Base-by-base conservation (phyloP, 495 filamentous ascomycete genomes). In the Bombardia bombarda region DNA sequence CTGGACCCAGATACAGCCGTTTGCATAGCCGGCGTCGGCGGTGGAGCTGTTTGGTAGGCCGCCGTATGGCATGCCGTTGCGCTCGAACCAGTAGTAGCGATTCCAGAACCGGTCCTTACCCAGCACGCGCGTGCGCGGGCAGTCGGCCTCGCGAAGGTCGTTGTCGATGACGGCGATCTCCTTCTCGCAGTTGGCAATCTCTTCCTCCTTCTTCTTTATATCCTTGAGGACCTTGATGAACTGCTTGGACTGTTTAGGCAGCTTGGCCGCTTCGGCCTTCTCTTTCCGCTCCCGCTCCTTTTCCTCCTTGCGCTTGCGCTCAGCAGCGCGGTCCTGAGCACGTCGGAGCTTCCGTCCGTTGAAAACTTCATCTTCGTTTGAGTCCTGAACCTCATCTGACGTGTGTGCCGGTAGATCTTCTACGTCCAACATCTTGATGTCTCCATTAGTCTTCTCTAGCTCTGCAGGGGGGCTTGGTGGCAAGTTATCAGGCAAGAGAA, bases 21-120 rank as follows among this genome's bases (percentile, higher is more conserved):
- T 98, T 9, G 93, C 89, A 55, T 96, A 98, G 9, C 75, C 78
- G 16, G 90, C 87, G 30, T 81, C 71, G 1, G 88, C 82, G 3
- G 89, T 97, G 4, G 89, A 96, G 64, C 87, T 92, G 47, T 77
- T 72, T 1, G 89, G 90, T 45, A 95, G 69, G 2, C 93, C 93
- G 35, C 71, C 87, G 57, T 87, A 95, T 1, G 92, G 93, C 92
- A 97, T 96, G 21, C 89, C 92, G 56, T 97, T 98, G 28, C 90
- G 84, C 64, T 98, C 92, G 58, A 96, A 95, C 90, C 90, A 98
- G 72, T 89, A 96, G 58, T 97, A 98, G 17, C 89, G 85, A 57
- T 97, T 98, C 79, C 87, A 95, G 69, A 94, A 98, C 19, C 92
- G 78, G 59, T 98, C 92, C 49, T 87, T 86, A 33, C 92, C 92